Base-by-base conservation (phyloP, 2,329 filamentous ascomycete species). In the Fusarium humuli region DNA sequence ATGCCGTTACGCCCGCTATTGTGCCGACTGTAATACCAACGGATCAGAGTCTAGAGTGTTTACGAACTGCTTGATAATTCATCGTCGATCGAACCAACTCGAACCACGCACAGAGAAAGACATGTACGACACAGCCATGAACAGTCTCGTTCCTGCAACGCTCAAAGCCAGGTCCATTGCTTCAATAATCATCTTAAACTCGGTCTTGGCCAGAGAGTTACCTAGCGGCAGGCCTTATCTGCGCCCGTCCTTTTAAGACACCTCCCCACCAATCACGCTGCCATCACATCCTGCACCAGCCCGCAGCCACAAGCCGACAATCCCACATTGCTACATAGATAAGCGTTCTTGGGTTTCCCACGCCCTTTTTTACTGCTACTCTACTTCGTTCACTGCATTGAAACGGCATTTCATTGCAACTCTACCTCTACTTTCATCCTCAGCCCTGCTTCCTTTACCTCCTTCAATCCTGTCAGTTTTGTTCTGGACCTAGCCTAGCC, bases 261-360 rank as follows among this genome's bases (percentile, higher is more conserved):
- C 48, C 48, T 47, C 52, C 57, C 69, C 52, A 60, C 69, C 69
- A 69, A 71, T 71, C 69, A 69, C 60, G 65, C 67, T 32, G 57
- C 47, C 59, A 71, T 57, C 42, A 60, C 46, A 56, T 55, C 45
- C 67, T 68, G 54, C 68, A 42, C 67, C 67, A 65, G 62, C 54
- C 56, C 67, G 67, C 57, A 44, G 65, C 50, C 59, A 64, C 62
- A 48, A 70, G 57, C 61, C 27, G 52, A 50, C 42, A 65, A 65
- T 62, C 55, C 68, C 65, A 58, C 60, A 62, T 45, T 59, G 27
- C 29, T 56, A 40, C 53, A 63, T 54, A 71, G 69, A 72, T 72
- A 72, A 72, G 69, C 69, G 40, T 46, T 55, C 56, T 42, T 49
- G 42, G 49, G 60, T 50, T 65, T 59, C 40, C 41, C 42, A 66